Percentiles rank a stretch among this genome's conserved stretches.
These are phyloP conservation scores for Chloris gayana DNA, from an alignment of 176 grass and related monocot species.

Conservation along the genomic window DNA sequence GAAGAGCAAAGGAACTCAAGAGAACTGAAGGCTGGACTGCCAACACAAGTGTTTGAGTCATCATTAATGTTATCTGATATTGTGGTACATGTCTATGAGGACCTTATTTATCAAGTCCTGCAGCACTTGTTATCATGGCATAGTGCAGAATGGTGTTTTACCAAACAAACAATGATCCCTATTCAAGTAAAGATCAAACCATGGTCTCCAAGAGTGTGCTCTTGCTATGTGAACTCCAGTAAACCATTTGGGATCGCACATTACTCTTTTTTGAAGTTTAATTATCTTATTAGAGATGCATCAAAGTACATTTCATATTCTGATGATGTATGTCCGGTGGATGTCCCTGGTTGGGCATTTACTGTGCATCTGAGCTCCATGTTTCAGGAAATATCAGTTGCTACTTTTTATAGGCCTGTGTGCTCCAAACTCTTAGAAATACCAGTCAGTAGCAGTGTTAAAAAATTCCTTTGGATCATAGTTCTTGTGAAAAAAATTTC, in stretches of 20 bases:
- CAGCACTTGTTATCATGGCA: neutral
- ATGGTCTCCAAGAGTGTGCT: neutral
- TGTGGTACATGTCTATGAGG: neutral
- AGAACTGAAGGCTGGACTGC: conserved; percentile 17
- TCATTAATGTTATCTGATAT: neutral
- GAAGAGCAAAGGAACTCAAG: conserved; percentile 9
- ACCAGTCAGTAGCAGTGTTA: conserved; percentile 2
- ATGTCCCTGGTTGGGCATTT: conserved; percentile 3
- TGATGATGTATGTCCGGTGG: conserved; percentile 11
- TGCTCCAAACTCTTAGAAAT: conserved; percentile 7
- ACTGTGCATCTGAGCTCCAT: conserved; percentile 11
- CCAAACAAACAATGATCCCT: neutral
- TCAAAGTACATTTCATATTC: neutral
- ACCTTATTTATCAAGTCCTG: neutral
- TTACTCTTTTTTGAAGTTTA: neutral
- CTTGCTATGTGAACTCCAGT: conserved; percentile 18
- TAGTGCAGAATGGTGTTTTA: neutral
- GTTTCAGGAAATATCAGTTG: conserved; percentile 3
- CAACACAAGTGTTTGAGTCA: neutral
- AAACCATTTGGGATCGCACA: neutral
- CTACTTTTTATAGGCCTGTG: neutral
- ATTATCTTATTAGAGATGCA: neutral
- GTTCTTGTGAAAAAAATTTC: neutral
- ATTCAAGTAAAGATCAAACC: neutral
- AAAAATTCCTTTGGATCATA: neutral